Base-by-base conservation (phyloP, 1,139 yeast genomes). In the Scheffersomyces segobiensis region DNA sequence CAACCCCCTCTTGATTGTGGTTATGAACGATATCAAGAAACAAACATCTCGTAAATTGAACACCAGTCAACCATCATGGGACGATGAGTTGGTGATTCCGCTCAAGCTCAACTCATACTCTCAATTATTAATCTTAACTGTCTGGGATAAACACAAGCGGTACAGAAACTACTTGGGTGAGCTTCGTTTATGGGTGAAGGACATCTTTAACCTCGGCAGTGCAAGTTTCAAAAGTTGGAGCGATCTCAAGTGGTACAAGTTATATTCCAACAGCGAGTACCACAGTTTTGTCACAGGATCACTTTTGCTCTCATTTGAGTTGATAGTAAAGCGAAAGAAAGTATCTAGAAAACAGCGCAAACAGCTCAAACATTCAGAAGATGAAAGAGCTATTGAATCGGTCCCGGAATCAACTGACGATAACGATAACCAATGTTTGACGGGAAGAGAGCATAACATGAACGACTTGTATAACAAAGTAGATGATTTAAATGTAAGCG, bases 221-320 rank as follows among this genome's bases (percentile, higher is more conserved):
- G 71, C 61, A 10, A 57, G 58, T 46, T 71, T 70, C 57, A 54
- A 42, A 17, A 61, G 64, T 54, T 66, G 62, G 54, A 71, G 77
- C 2, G 81, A 75, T 0, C 75, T 81, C 21, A 76, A 77, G 60
- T 86, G 89, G 89, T 82, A 77, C 65, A 74, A 76, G 56, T 70
- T 87, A 14, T 79, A 80, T 59, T 85, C 89, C 2, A 80, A 81
- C 22, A 71, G 71, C 52, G 65, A 75, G 3, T 74, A 81, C 59
- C 82, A 81, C 52, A 73, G 83, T 10, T 85, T 77, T 67, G 85
- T 86, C 12, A 83, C 88, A 0, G 93, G 93, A 0, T 81, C 87
- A 0, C 62, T 88, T 4, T 74, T 79, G 50, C 65, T 86, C n/a
- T 79, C 82, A 39, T 83, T 87, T 62, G 82, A 82, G 56, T 67